A percentile compares a stretch with the other conserved stretches of the same genome.
phyloP scores from a whole-genome alignment of 345 rosid genomes.

The Gossypium sturtianum region DNA sequence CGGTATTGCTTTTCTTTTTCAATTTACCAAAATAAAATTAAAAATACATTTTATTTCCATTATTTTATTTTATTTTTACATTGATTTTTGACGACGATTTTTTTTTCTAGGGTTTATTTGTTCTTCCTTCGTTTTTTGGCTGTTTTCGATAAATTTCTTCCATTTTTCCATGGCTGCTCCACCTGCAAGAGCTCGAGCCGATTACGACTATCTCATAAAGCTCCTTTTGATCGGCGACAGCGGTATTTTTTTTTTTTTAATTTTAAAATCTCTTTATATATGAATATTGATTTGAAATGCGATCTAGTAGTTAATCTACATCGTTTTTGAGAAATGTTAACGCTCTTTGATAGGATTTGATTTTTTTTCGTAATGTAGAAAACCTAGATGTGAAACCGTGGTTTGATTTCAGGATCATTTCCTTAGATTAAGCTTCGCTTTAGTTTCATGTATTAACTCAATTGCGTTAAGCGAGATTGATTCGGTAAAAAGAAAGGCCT shows the following conservation, averaged over 20 bases:
- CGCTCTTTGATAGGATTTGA: not conserved
- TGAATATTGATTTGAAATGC: constrained; percentile 3
- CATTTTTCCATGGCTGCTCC: constrained; percentile 58
- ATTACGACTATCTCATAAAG: constrained; percentile 69
- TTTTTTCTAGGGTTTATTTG: constrained; percentile 9
- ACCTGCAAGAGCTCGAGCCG: constrained; percentile 77
- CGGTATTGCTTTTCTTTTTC: constrained; percentile 24
- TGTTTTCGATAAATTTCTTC: not conserved
- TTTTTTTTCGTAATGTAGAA: not conserved
- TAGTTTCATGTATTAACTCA: not conserved
- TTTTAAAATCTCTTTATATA: not conserved
- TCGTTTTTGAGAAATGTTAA: not conserved
- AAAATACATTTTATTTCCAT: constrained; percentile 1
- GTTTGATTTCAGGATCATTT: not conserved
- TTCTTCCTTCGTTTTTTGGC: not conserved
- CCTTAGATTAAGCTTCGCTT: not conserved
- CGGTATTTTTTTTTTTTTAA: constrained; percentile 28
- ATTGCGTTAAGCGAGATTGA: not conserved
- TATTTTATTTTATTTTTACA: not conserved
- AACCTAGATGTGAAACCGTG: constrained; percentile 1
- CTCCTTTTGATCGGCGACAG: constrained; percentile 75
- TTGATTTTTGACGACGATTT: constrained; percentile 1
- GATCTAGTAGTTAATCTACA: not conserved
- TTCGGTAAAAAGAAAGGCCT: not conserved
- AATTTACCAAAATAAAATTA: not conserved